Conservation (phyloP, 1,284 basidiomycete species). For the Trichosporon faecale region DNA sequence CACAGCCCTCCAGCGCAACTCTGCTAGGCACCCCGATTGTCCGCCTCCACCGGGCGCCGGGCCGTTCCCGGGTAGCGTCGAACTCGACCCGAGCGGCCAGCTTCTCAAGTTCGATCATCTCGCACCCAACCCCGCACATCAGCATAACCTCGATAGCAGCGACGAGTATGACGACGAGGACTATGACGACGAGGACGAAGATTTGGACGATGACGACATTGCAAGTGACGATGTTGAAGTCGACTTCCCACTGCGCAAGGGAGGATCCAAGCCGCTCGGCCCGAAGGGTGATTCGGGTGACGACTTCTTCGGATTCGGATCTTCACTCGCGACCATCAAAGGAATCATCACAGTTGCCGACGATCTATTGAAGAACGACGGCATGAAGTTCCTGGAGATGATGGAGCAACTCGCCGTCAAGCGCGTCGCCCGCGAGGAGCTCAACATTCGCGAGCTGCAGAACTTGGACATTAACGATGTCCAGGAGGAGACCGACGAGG, state of each 20-base stretch:
- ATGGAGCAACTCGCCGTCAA: conserved; percentile 98
- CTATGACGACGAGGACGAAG: conserved; percentile 49
- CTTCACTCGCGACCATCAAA: conserved; percentile 76
- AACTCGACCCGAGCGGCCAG: conserved; percentile 84
- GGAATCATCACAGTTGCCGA: conserved; percentile 99
- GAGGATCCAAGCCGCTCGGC: conserved; percentile 29
- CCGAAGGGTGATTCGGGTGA: conserved; percentile 52
- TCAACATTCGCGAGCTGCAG: conserved; percentile 62
- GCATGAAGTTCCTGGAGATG: conserved; percentile 99
- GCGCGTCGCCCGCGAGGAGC: conserved; percentile 86
- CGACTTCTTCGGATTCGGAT: conserved; percentile 75
- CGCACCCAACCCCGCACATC: conserved; percentile 53
- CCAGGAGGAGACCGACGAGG: conserved; percentile 58
- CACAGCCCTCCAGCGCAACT: conserved; percentile 92
- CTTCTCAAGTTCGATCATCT: conserved; percentile 65
- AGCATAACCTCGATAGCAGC: conserved; percentile 46
- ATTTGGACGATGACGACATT: conserved; percentile 61
- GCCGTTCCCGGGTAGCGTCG: conserved; percentile 95
- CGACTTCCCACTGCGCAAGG: conserved; percentile 23
- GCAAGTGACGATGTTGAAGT: conserved; percentile 65
- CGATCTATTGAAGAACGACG: conserved; percentile 96
- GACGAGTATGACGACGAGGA: conserved; percentile 48
- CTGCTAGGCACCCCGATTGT: conserved; percentile 75
- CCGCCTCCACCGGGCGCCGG: conserved; percentile 92
- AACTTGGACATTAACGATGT: conserved; percentile 40